A percentile compares a stretch with the other conserved stretches of the same genome.
phyloP scores from a whole-genome alignment of 129 eudicot genomes.

The Heracleum sosnowskyi region DNA sequence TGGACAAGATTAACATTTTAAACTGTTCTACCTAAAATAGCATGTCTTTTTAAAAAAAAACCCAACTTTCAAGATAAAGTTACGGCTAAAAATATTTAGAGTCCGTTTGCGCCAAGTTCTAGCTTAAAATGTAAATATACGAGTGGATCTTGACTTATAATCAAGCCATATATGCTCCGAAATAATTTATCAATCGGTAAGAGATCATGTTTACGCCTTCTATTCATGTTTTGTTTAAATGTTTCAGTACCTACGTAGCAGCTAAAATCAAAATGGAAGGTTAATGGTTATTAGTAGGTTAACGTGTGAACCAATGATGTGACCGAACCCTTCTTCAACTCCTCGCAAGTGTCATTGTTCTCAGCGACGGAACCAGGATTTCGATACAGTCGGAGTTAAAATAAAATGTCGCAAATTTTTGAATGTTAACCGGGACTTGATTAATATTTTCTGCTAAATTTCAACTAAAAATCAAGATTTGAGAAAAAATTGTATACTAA shows the following conservation, averaged over 20 bases:
- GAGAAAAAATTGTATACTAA: no score
- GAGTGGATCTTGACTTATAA: no score
- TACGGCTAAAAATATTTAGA: neutral
- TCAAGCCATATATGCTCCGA: neutral
- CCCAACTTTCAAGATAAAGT: neutral
- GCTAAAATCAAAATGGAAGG: neutral
- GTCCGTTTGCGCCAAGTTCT: neutral
- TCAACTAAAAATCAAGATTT: no score
- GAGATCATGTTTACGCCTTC: neutral
- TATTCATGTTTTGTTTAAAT: neutral
- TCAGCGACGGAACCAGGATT: no score
- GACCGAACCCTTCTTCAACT: neutral
- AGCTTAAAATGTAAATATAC: no score
- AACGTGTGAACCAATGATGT: neutral
- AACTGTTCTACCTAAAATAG: neutral
- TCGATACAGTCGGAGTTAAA: no score
- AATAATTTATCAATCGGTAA: neutral
- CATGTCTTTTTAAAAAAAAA: neutral
- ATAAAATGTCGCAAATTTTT: no score
- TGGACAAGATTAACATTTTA: neutral
- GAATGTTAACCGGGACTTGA: no score
- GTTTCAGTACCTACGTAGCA: neutral
- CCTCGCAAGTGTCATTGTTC: neutral
- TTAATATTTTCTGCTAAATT: no score
- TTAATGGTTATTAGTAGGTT: neutral